Conservation (phyloP, 2,329 filamentous ascomycete genomes). For the Pseudopithomyces chartarum region DNA sequence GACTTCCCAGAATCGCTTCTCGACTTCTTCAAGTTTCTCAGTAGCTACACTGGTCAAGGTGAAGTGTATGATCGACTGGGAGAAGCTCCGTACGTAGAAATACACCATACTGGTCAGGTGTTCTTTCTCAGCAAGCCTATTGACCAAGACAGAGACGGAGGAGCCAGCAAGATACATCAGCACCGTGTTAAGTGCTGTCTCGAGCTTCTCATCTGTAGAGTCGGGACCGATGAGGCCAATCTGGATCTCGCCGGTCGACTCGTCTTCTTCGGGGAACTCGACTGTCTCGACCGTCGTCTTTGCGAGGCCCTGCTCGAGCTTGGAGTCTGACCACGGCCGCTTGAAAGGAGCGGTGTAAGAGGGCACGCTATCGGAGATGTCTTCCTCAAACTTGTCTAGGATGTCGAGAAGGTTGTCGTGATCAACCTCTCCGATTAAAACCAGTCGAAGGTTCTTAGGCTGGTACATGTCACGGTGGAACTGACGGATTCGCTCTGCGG, state of each 20-base stretch:
- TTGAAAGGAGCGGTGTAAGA: conserved; percentile 75
- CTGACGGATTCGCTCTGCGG: conserved; percentile 85
- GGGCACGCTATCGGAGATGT: conserved; percentile 82
- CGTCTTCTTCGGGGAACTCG: conserved; percentile 95
- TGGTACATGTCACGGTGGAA: conserved; percentile 99
- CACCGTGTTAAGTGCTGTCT: conserved; percentile 77
- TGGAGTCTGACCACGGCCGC: conserved; percentile 89
- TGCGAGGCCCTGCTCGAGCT: conserved; percentile 72
- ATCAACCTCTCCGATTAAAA: conserved; percentile 91
- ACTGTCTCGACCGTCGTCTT: conserved; percentile 77
- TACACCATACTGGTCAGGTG: conserved; percentile 86
- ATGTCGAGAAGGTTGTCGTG: conserved; percentile 79
- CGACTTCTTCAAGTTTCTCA: conserved; percentile 79
- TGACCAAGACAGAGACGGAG: conserved; percentile 89
- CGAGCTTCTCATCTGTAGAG: conserved; percentile 66
- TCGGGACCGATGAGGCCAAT: conserved; percentile 87
- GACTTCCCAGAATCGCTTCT: conserved; percentile 83
- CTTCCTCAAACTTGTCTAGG: conserved; percentile 85
- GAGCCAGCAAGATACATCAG: conserved; percentile 90
- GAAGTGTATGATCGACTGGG: conserved; percentile 83
- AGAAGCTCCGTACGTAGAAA: conserved; percentile 78
- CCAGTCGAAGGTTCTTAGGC: conserved; percentile 88
- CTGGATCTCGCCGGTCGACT: conserved; percentile 86
- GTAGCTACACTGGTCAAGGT: conserved; percentile 86
- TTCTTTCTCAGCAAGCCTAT: conserved; percentile 89